phyloP scores from a whole-genome alignment of 495 filamentous ascomycete species.

The Tuber indicum region DNA sequence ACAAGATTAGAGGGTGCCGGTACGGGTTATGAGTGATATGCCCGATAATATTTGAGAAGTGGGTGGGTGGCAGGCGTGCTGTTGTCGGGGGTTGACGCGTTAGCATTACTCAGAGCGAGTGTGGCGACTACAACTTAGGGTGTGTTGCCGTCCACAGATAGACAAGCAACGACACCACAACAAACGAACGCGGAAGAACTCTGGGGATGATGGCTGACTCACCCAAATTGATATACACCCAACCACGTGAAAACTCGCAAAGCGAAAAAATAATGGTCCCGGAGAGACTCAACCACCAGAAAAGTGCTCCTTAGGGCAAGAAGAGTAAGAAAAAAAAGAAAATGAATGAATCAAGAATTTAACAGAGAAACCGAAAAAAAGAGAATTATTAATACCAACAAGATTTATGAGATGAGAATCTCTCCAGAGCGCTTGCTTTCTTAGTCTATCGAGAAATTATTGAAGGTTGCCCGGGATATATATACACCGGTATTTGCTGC shows the following conservation, averaged over 20 bases:
- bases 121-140: not conserved
- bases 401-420: not conserved
- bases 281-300: constrained; percentile 4
- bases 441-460: not conserved
- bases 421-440: not conserved
- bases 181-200: constrained; percentile 29
- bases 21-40: not conserved
- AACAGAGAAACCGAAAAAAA: constrained; percentile 10
- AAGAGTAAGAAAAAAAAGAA: not conserved
- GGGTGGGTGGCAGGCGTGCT: constrained; percentile 11
- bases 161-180: constrained; percentile 25
- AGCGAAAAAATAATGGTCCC: constrained; percentile 11
- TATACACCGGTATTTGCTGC: not conserved
- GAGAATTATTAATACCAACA: constrained; percentile 12
- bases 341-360: constrained; percentile 5
- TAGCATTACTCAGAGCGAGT: constrained; percentile 27
- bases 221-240: constrained; percentile 22
- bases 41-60: constrained; percentile 2
- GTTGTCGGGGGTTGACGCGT: constrained; percentile 31
- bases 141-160: constrained; percentile 15
- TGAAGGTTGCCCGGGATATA: not conserved
- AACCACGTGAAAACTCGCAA: constrained; percentile 25
- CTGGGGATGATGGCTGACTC: constrained; percentile 19
- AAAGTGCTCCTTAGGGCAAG: not conserved
- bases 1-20: constrained; percentile 2